Percentiles rank a stretch among this genome's conserved stretches.
Evolutionary conservation across 2,329 filamentous ascomycete species (phyloP).

Genomic region (Coleophoma crateriformis): DNA sequence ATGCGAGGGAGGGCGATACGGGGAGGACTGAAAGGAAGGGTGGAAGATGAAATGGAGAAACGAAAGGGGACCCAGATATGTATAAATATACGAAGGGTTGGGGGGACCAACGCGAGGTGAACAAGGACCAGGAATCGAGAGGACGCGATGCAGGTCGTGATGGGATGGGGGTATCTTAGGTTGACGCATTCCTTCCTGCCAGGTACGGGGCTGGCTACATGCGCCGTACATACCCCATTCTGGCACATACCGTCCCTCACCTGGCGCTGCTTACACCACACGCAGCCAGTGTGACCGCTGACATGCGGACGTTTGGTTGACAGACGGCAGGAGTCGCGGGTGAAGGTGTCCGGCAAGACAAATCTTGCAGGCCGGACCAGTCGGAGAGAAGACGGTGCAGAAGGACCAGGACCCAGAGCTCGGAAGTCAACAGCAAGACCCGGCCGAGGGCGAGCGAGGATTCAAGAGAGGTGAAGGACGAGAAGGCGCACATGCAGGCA

Average conservation of each 20-base stretch:
- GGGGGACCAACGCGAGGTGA: too few relatives aligned
- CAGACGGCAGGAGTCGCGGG: not conserved
- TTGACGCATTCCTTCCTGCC: not conserved
- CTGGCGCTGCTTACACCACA: slow-evolving; percentile 26
- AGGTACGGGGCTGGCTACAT: not conserved
- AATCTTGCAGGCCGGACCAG: too few relatives aligned
- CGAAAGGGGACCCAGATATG: not conserved
- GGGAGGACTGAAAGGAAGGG: not conserved
- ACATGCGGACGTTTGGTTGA: not conserved
- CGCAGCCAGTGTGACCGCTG: slow-evolving; percentile 28
- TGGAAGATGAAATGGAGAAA: not conserved
- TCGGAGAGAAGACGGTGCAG: too few relatives aligned
- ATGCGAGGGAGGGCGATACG: not conserved
- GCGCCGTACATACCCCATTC: not conserved
- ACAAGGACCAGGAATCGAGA: too few relatives aligned
- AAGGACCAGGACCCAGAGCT: too few relatives aligned
- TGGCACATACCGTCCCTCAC: slow-evolving; percentile 24
- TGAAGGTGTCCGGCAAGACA: not conserved
- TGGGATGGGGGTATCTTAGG: too few relatives aligned
- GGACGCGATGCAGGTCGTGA: too few relatives aligned
- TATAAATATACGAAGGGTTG: not conserved
- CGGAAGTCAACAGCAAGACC: too few relatives aligned
- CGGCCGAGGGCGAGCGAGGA: too few relatives aligned
- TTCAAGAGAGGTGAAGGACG: too few relatives aligned
- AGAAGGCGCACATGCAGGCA: too few relatives aligned